Conservation (phyloP, 441 rosid genomes). For the Aleurites moluccanus region DNA sequence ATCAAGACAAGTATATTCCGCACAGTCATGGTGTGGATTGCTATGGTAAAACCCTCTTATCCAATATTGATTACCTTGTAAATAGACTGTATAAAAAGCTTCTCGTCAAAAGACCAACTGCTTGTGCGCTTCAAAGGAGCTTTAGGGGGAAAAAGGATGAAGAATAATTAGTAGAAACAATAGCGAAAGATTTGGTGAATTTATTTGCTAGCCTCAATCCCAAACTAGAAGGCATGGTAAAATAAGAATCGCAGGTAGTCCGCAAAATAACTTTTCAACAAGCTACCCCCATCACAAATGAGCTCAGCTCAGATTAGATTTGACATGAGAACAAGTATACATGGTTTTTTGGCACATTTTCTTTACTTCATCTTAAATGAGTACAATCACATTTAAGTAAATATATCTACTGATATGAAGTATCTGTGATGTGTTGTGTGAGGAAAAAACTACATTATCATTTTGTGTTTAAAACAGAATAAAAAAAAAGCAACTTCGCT, state of each 20-base stretch:
- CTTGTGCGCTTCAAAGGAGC: conserved; percentile 67
- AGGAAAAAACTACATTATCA: background rate
- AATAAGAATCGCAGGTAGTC: background rate
- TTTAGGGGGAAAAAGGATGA: conserved; percentile 21
- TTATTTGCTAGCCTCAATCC: background rate
- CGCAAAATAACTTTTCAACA: background rate
- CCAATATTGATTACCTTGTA: conserved; percentile 56
- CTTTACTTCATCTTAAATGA: background rate
- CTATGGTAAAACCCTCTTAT: background rate
- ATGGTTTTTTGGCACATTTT: background rate
- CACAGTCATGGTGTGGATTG: background rate
- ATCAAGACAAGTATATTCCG: background rate
- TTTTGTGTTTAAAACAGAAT: background rate
- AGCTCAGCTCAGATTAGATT: background rate
- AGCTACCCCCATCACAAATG: background rate
- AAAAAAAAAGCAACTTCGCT: background rate
- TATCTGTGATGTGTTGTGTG: background rate
- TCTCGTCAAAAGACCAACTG: conserved; percentile 88
- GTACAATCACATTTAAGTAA: background rate
- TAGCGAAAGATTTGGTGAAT: background rate
- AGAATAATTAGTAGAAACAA: background rate
- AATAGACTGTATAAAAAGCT: conserved; percentile 75
- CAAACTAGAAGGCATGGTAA: background rate
- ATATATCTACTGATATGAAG: background rate
- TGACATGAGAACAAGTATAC: background rate